Conservation (phyloP, 1,284 basidiomycete genomes). For the Bjerkandera adusta region DNA sequence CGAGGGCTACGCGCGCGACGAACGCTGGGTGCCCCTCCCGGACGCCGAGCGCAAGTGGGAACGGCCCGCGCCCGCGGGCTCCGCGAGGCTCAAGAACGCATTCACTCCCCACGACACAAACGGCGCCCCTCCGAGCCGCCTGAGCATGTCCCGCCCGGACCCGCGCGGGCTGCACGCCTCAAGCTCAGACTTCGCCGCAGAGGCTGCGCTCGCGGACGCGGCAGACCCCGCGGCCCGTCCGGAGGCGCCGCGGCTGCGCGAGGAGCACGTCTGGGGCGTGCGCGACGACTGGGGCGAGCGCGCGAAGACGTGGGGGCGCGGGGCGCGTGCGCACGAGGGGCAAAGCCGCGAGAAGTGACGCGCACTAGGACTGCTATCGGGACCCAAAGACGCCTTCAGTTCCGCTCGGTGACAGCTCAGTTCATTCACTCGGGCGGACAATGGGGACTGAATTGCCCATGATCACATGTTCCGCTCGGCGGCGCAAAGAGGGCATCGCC, state of each 20-base stretch:
- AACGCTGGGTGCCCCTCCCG: conserved; percentile 46
- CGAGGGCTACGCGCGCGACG: conserved; percentile 42
- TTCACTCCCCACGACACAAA: background rate
- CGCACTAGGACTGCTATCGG: too few relatives aligned
- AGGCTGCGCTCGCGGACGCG: conserved; percentile 19
- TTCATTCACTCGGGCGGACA: too few relatives aligned
- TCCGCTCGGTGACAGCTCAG: too few relatives aligned
- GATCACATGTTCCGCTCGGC: too few relatives aligned
- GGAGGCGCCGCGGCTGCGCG: conserved; percentile 36
- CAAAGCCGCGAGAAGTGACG: background rate
- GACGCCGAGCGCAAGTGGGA: conserved; percentile 38
- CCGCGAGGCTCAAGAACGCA: too few relatives aligned
- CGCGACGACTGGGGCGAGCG: conserved; percentile 46
- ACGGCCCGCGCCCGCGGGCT: conserved; percentile 5
- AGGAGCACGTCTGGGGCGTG: conserved; percentile 43
- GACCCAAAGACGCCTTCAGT: too few relatives aligned
- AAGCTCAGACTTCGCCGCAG: conserved; percentile 25
- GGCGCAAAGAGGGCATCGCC: too few relatives aligned
- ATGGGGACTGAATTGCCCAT: too few relatives aligned
- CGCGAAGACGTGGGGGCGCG: conserved; percentile 38
- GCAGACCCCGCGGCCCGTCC: conserved; percentile 25
- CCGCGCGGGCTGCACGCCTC: conserved; percentile 4
- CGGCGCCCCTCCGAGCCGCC: background rate
- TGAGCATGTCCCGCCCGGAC: conserved; percentile 5
- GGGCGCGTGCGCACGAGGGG: conserved; percentile 13